Conservation (phyloP, 2,329 filamentous ascomycete genomes). For the Aspergillus piperis region DNA sequence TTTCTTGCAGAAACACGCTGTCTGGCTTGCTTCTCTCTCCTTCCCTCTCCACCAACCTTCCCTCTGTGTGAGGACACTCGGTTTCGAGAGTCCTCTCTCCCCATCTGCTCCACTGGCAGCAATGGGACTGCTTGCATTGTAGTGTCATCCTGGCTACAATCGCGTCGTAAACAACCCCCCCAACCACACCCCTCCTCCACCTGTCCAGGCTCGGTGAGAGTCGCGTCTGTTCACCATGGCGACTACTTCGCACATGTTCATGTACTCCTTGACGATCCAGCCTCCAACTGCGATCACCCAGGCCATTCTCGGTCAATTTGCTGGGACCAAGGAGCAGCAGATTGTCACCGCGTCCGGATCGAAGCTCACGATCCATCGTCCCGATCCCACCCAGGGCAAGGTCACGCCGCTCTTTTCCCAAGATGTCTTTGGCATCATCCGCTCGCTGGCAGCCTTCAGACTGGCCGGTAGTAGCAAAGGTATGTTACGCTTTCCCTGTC, state of each 20-base stretch:
- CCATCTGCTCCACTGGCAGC: conserved; percentile 28
- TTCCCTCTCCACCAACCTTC: conserved; percentile 6
- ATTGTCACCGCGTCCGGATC: conserved; percentile 93
- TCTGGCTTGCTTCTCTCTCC: conserved; percentile 12
- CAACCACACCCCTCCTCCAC: conserved; percentile 1
- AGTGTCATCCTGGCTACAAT: conserved; percentile 30
- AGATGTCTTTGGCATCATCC: conserved; percentile 94
- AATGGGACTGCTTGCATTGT: conserved; percentile 40
- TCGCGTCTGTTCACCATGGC: conserved; percentile 67
- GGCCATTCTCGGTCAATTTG: conserved; percentile 91
- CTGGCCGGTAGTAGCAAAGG: conserved; percentile 94
- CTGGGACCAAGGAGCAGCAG: conserved; percentile 95
- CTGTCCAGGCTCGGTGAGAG: conserved; percentile 18
- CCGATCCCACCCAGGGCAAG: conserved; percentile 82
- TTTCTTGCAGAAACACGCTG: conserved; percentile 11
- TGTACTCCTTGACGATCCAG: conserved; percentile 96
- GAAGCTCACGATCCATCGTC: conserved; percentile 81
- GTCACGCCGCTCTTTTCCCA: conserved; percentile 84
- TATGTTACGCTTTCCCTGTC: conserved; percentile 54
- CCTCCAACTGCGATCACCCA: conserved; percentile 85
- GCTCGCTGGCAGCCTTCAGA: conserved; percentile 83
- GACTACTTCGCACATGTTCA: conserved; percentile 97
- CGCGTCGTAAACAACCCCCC: conserved; percentile 25
- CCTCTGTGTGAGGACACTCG: conserved; percentile 24
- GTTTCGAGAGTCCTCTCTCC: conserved; percentile 29